Evolutionary conservation across 2,329 filamentous ascomycete genomes (phyloP).

Genomic region (Colletotrichum australisinense): DNA sequence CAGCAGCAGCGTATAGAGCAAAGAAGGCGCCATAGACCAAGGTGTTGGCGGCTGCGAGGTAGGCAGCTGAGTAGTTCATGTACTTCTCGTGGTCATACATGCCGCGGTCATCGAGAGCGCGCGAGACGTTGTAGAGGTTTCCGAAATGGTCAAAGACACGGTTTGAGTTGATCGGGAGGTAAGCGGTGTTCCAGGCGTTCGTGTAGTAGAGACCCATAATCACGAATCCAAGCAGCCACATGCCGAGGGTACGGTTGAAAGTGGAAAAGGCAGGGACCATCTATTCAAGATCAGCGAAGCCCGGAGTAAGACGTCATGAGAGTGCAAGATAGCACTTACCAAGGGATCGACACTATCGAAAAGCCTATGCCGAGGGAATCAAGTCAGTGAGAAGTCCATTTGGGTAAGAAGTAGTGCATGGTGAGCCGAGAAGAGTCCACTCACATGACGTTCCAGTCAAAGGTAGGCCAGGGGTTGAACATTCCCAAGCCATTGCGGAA

Average conservation of each 20-base stretch:
- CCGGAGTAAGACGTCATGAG: too few relatives aligned
- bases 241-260: slow-evolving; percentile 48
- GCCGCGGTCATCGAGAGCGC: slow-evolving; percentile 46
- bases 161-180: slow-evolving; percentile 55
- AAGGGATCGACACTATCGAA: slow-evolving; percentile 38
- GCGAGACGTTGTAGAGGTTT: slow-evolving; percentile 50
- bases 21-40: slow-evolving; percentile 47
- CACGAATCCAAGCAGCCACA: slow-evolving; percentile 42
- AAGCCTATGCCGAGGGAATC: not conserved
- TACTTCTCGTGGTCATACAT: slow-evolving; percentile 52
- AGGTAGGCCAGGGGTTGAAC: slow-evolving; percentile 55
- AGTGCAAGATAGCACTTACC: not conserved
- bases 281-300: not conserved
- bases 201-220: slow-evolving; percentile 46
- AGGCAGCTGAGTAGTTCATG: slow-evolving; percentile 40
- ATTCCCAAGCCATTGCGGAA: slow-evolving; percentile 52
- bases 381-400: not conserved
- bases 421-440: not conserved
- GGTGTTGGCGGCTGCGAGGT: slow-evolving; percentile 40
- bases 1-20: slow-evolving; percentile 43
- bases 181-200: slow-evolving; percentile 49
- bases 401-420: not conserved
- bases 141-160: slow-evolving; percentile 52
- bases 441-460: slow-evolving; percentile 55
- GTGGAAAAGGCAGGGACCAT: slow-evolving; percentile 50